Percentiles rank a stretch among this genome's conserved stretches.
Conservation (phyloP, 352 stramenopile genomes). For the Pythium phragmiticola region DNA sequence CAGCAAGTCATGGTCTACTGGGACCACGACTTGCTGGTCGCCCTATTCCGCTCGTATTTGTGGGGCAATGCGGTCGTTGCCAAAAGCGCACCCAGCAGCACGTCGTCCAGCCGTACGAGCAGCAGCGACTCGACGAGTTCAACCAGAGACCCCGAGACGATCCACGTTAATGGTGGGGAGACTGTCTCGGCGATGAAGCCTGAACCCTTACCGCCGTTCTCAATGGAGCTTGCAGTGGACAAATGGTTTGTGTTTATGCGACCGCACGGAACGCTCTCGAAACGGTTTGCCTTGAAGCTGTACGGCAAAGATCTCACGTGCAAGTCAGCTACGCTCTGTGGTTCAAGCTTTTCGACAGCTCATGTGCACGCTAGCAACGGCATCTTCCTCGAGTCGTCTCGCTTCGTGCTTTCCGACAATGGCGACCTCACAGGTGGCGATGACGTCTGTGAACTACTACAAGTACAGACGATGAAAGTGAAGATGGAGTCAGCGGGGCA, state of each 20-base stretch:
- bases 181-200: neutral
- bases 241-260: constrained; percentile 63
- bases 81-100: constrained; percentile 33
- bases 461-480: constrained; percentile 32
- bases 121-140: constrained; percentile 21
- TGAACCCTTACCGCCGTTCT: constrained; percentile 25
- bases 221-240: constrained; percentile 43
- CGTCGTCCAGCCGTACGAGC: constrained; percentile 33
- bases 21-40: constrained; percentile 67
- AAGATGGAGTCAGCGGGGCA: constrained; percentile 44
- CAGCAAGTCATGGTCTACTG: constrained; percentile 64
- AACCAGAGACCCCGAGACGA: neutral
- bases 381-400: constrained; percentile 42
- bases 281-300: constrained; percentile 44
- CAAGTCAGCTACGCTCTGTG: constrained; percentile 43
- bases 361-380: constrained; percentile 40
- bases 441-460: constrained; percentile 48
- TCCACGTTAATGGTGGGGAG: neutral
- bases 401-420: constrained; percentile 23
- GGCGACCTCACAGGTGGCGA: constrained; percentile 17
- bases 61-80: constrained; percentile 29
- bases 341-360: constrained; percentile 28
- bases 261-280: constrained; percentile 37
- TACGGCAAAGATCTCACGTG: constrained; percentile 37
- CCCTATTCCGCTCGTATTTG: constrained; percentile 57